Percentiles rank a stretch among this genome's conserved stretches.
Conservation (phyloP, 225 moss, liverwort and hornwort genomes). For the Physcomitrium patens region DNA sequence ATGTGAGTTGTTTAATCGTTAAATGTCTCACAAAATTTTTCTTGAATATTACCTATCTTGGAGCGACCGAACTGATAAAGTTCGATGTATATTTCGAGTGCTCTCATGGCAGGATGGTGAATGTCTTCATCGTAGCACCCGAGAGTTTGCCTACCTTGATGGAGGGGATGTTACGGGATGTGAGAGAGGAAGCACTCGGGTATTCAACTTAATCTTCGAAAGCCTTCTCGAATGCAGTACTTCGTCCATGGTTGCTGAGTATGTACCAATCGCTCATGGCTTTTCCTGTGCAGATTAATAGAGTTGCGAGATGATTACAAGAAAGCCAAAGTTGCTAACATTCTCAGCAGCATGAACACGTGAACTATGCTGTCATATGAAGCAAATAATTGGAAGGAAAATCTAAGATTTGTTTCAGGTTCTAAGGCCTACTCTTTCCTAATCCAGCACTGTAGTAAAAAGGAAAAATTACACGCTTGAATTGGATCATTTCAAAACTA, state of each 20-base stretch:
- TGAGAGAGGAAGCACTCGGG: slow-evolving; percentile 69
- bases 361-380: slow-evolving; percentile 23
- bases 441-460: background rate
- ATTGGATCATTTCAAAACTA: background rate
- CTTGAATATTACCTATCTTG: background rate
- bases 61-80: background rate
- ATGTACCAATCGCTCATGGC: background rate
- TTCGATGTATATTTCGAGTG: slow-evolving; percentile 8
- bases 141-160: slow-evolving; percentile 89
- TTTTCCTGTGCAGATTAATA: slow-evolving; percentile 41
- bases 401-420: slow-evolving; percentile 2
- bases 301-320: slow-evolving; percentile 66
- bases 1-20: slow-evolving; percentile 57
- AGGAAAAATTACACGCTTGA: background rate
- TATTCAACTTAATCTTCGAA: slow-evolving; percentile 14
- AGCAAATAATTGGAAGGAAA: background rate
- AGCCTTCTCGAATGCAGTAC: background rate
- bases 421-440: slow-evolving; percentile 9
- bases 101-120: slow-evolving; percentile 74
- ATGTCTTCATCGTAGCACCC: slow-evolving; percentile 94
- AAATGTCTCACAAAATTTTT: background rate
- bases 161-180: slow-evolving; percentile 78
- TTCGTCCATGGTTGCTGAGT: background rate
- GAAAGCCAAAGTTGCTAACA: slow-evolving; percentile 53
- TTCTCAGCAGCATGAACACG: slow-evolving; percentile 32